These are phyloP conservation scores for Tillandsia leiboldiana DNA, from an alignment of 176 grass and related monocot genomes.

Conservation along the genomic window DNA sequence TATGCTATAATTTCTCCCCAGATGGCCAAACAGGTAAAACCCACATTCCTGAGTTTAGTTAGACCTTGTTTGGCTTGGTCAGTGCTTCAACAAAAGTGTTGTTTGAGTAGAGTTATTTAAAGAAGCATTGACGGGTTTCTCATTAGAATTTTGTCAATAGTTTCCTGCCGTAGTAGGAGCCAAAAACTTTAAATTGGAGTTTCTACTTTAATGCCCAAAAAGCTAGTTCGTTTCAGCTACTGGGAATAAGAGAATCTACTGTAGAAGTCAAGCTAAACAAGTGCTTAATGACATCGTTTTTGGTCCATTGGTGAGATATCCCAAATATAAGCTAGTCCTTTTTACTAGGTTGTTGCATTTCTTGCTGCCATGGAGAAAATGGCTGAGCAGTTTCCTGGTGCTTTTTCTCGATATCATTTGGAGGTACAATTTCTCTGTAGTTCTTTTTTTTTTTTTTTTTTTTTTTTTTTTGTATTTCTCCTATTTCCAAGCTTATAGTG, in stretches of 20 bases:
- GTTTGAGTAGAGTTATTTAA: no score
- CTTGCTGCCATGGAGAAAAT: conserved; percentile 66
- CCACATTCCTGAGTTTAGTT: no score
- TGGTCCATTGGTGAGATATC: background rate
- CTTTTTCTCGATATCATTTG: conserved; percentile 58
- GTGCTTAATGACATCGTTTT: no score
- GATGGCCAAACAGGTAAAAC: conserved; percentile 69
- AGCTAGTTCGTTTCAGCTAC: no score
- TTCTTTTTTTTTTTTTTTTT: background rate
- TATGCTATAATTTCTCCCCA: conserved; percentile 94
- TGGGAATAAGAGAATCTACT: no score
- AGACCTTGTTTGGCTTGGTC: background rate
- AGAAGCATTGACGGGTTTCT: no score
- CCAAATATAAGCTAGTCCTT: conserved; percentile 17
- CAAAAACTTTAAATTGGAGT: no score
- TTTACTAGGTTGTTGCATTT: conserved; percentile 69
- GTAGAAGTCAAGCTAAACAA: no score
- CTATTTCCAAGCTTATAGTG: background rate
- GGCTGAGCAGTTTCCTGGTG: conserved; percentile 61
- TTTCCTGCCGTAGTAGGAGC: no score
- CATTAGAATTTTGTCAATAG: no score
- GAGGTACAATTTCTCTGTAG: conserved; percentile 27
- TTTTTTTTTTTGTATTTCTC: background rate
- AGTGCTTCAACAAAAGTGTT: background rate
- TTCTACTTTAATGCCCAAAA: no score